Base-by-base conservation (phyloP, 2,329 filamentous ascomycete species). In the Pezicula neosporulosa region DNA sequence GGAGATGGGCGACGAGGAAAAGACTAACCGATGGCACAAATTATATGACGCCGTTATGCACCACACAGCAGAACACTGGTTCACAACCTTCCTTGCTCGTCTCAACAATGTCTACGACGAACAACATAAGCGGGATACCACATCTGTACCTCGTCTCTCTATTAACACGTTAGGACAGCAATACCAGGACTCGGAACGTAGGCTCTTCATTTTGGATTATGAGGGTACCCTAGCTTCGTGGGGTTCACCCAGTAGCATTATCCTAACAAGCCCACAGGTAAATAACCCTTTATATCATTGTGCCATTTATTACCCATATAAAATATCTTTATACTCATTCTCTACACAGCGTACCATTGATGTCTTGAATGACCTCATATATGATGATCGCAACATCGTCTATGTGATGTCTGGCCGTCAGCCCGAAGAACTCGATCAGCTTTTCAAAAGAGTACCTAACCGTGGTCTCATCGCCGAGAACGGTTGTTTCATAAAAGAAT, bases 381-480 rank as follows among this genome's bases (percentile, higher is more conserved):
- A 86, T 9, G 91, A 96, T 62, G 82, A 86, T 19, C 83, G 81
- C 55, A 97, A 97, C 64, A 84, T 85, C 1, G 87, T 97, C 24
- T 97, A 96, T 62, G 85, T 97, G 58, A 97, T 96, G 90, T 96
- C 90, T 49, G 87, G 89, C 8, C 85, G 90, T 33, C 88, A 86
- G 59, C 89, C 91, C 0, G 89, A 95, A 61, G 91, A 97, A 63
- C 83, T 97, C 33, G 90, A 96, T 60, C 83, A 86, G 4, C 77
- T 95, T 1, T 97, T 97, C 77, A 85, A 86, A 48, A 82, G 87
- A 21, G 87, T 97, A 1, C 87, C 89, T 5, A 87, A 87, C 54
- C 74, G 97, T 3, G 94, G 94, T 3, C 77, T 97, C 4, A 95
- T 97, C 57, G 93, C 93, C 0, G 93, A 97, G 71, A 97, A 96